Conservation (phyloP, 805 yeast genomes). For the Suhomyces pyralidae region DNA sequence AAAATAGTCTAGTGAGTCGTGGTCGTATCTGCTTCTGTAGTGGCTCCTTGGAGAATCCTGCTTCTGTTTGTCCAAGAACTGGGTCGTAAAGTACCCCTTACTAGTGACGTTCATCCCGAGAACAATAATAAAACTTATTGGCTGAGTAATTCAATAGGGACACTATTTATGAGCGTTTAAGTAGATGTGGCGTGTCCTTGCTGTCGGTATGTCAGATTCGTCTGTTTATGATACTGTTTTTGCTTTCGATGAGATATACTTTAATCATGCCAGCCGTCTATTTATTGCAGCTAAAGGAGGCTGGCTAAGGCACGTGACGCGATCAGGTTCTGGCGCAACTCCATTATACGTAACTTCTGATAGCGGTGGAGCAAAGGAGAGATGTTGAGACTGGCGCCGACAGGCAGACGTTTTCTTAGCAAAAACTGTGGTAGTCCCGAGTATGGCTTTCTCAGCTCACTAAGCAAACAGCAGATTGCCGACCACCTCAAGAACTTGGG, state of each 20-base stretch:
- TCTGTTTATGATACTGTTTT: too few species aligned
- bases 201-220: background rate
- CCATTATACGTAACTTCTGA: background rate
- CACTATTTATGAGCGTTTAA: too few species aligned
- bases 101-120: constrained; percentile 34
- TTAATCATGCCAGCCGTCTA: background rate
- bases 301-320: background rate
- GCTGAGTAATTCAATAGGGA: too few species aligned
- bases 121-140: too few species aligned
- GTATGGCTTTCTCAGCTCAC: constrained; percentile 31
- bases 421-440: background rate
- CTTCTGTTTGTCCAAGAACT: constrained; percentile 27
- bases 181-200: too few species aligned
- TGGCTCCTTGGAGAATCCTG: constrained; percentile 7
- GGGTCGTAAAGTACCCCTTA: constrained; percentile 39
- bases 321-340: background rate
- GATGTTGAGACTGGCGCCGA: background rate
- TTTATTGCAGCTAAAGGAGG: background rate
- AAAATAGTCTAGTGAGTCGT: background rate
- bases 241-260: background rate
- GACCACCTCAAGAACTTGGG: constrained; percentile 34
- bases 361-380: background rate
- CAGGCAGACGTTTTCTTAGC: background rate
- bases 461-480: constrained; percentile 27
- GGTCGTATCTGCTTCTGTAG: background rate